Evolutionary conservation across 2,329 filamentous ascomycete species (phyloP).

Genomic region (Thelonectria rubi): DNA sequence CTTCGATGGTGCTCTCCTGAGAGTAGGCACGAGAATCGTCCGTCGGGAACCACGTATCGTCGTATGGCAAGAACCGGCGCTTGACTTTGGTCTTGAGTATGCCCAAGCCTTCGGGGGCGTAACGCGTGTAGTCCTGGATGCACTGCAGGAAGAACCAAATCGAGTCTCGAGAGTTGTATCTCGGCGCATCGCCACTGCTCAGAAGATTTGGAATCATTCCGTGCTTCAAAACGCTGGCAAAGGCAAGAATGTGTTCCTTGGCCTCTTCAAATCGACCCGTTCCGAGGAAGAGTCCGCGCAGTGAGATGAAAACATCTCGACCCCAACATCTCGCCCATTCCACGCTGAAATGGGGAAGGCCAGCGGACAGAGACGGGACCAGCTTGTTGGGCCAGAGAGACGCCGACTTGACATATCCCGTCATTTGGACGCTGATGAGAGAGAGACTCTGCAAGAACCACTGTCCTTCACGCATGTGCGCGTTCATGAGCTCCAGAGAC

Average conservation of each 20-base stretch:
- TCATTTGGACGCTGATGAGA: slow-evolving; percentile 92
- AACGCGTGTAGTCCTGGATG: slow-evolving; percentile 89
- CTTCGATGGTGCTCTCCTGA: slow-evolving; percentile 80
- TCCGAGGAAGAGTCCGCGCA: slow-evolving; percentile 89
- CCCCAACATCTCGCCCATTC: slow-evolving; percentile 98
- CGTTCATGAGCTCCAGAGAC: slow-evolving; percentile 80
- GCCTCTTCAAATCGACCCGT: slow-evolving; percentile 90
- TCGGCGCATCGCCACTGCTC: slow-evolving; percentile 82
- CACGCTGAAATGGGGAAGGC: slow-evolving; percentile 90
- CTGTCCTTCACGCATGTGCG: slow-evolving; percentile 81
- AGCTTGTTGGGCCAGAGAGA: slow-evolving; percentile 87
- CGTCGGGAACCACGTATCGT: slow-evolving; percentile 91
- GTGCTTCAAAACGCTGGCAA: slow-evolving; percentile 95
- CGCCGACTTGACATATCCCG: slow-evolving; percentile 86
- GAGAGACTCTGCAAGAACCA: slow-evolving; percentile 88
- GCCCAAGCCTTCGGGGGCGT: slow-evolving; percentile 78
- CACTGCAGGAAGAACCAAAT: slow-evolving; percentile 98
- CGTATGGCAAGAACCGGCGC: slow-evolving; percentile 90
- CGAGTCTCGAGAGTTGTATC: slow-evolving; percentile 96
- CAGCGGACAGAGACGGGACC: slow-evolving; percentile 89
- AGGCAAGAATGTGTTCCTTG: slow-evolving; percentile 92
- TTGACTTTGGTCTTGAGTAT: slow-evolving; percentile 81
- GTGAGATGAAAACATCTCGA: slow-evolving; percentile 94
- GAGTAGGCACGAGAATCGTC: slow-evolving; percentile 89
- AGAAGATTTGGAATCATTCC: slow-evolving; percentile 98